phyloP scores from a whole-genome alignment of 257 asterid genomes.

The Solanum virginianum region DNA sequence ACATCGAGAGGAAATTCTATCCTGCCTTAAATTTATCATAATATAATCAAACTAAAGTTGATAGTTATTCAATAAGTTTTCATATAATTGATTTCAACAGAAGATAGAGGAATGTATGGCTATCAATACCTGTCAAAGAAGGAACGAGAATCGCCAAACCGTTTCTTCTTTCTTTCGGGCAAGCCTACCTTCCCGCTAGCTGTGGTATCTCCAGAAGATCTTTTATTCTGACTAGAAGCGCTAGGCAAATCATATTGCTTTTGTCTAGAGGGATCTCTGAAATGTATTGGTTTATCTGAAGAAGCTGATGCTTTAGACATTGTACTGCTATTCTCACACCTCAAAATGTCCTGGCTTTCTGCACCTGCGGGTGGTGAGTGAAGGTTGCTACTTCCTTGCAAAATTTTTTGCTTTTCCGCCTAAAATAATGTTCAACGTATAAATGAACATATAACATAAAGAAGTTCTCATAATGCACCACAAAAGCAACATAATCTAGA shows the following conservation, averaged over 20 bases:
- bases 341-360: slow-evolving; percentile 22
- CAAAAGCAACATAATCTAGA: neutral
- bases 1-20: neutral
- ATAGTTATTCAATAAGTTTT: neutral
- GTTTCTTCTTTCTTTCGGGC: slow-evolving; percentile 38
- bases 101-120: neutral
- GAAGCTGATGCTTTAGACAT: slow-evolving; percentile 16
- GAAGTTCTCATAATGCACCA: neutral
- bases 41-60: neutral
- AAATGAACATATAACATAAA: neutral
- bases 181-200: slow-evolving; percentile 19
- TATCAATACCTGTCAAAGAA: slow-evolving; percentile 64
- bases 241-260: slow-evolving; percentile 12
- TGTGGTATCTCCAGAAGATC: slow-evolving; percentile 13
- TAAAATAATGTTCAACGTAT: slow-evolving; percentile 4
- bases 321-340: slow-evolving; percentile 19
- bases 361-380: slow-evolving; percentile 11
- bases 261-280: slow-evolving; percentile 14
- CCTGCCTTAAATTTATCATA: neutral
- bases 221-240: slow-evolving; percentile 17
- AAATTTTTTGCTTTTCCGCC: slow-evolving; percentile 86
- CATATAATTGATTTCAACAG: neutral
- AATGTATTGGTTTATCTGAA: slow-evolving; percentile 18
- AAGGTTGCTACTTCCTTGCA: slow-evolving; percentile 42
- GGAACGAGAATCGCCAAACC: slow-evolving; percentile 24